Evolutionary conservation across 208 protist genomes (phyloP).

Genomic region (Balamuthia mandrillaris): DNA sequence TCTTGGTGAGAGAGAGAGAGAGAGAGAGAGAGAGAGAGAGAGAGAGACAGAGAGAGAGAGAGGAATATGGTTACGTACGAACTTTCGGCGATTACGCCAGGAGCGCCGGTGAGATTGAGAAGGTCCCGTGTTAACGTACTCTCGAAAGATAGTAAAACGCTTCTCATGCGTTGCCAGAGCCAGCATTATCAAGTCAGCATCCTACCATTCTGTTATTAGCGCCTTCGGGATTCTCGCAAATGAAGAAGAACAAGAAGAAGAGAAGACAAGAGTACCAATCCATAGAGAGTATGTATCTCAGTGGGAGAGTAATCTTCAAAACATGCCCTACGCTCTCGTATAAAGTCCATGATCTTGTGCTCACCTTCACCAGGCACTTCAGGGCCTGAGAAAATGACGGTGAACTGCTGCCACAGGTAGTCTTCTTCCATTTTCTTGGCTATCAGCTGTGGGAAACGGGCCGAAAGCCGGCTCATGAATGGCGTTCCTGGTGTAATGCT

Average conservation of each 20-base stretch:
- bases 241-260: no score
- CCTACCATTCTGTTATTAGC: no score
- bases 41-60: neutral
- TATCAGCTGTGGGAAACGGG: neutral
- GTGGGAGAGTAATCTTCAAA: neutral
- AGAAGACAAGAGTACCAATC: neutral
- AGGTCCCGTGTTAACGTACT: conserved; percentile 54
- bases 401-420: neutral
- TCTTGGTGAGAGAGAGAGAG: neutral
- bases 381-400: neutral
- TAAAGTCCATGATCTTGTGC: conserved; percentile 61
- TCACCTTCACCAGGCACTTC: conserved; percentile 50
- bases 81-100: neutral
- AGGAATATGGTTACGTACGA: neutral
- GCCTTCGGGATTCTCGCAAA: no score
- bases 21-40: neutral
- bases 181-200: conserved; percentile 97
- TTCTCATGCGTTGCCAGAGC: conserved; percentile 82
- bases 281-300: neutral
- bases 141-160: conserved; percentile 75
- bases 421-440: neutral
- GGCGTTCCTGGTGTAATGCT: conserved; percentile 3
- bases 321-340: conserved; percentile 14
- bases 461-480: neutral
- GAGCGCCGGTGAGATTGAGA: no score